Base-by-base conservation (phyloP, 371 early-diverging fungal species). In the Mortierella sp. region DNA sequence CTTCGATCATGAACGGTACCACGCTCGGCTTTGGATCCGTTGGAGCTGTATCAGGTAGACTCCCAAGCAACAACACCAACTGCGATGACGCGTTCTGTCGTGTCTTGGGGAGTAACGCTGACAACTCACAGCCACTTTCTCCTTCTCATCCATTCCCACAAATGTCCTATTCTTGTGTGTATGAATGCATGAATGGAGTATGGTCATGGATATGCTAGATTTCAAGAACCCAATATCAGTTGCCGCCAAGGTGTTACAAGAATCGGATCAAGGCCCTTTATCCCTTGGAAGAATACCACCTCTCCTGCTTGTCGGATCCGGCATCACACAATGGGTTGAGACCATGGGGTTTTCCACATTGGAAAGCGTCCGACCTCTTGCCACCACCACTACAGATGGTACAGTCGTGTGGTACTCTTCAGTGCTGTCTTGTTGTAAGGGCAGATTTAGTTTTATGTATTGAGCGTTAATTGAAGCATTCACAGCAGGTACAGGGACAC, bases 1-100 rank as follows among this genome's bases (percentile, higher is more conserved):
- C 96, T 14, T 79, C 91, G 34, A 71, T 94, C n/a, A 95, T 94
- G 95, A 79, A 87, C 61, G 88, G 87, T 0, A 64, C 72, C n/a
- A 79, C 79, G 0, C 83, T 87, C 2, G 79, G 81, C 6, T 94
- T 92, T 84, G 95, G 93, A 1, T 90, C 90, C 3, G 91, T 96
- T 0, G 94, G 91, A 0, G 92, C 93, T 13, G 86, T 88, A 0
- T 70, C 84, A 55, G 79, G 83, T 81, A 72, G 68, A 39, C 14
- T 39, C 14, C 14, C 39, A 14, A 39, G 8, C 39, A 10, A 39
- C 39, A 7, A 39, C 39, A 7, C 19, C 46, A 45, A 45, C 49
- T 8, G 10, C 49, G 3, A 8, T 48, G 6, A 24, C 49, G 3
- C 24, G 21, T 26, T 28, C 0, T 14, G 30, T 41, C n/a, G n/a